Base-by-base conservation (phyloP, 768 basidiomycete species). In the Tephrocybe sp. region DNA sequence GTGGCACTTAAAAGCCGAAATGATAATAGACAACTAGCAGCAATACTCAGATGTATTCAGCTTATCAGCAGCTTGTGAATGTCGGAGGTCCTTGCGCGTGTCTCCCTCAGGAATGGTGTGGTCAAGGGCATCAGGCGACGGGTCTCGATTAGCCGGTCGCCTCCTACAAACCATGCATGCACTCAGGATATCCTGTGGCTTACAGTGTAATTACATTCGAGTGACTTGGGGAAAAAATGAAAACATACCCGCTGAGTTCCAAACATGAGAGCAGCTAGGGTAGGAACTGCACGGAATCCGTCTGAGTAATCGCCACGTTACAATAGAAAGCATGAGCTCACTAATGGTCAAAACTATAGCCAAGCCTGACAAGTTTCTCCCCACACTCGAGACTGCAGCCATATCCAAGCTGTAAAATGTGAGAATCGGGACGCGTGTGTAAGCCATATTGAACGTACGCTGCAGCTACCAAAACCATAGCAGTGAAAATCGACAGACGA, bases 241-340 rank as follows among this genome's bases (percentile, higher is more conserved):
- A 12, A 7, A 48, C 56, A 22, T 25, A 60, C 61, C 25, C 34
- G 47, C 45, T 62, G 61, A 1, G 57, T 55, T 2, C 61, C 61
- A 42, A 60, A 62, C 19, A 53, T 27, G 11, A 62, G 5, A 5
- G 59, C 53, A 16, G 54, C 42, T 4, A 62, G 5, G 10, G 48
- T 52, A 3, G 61, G 59, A 29, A 62, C 57, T 62, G 15, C n/a
- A n/a, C n/a, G n/a, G n/a, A n/a, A 11, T 1, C 13, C 33, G 27
- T 10, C 18, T 22, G 12, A 4, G 15, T 34, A 34, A 34, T 5
- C 37, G 21, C 40, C 1, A 48, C 40, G 15, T 34, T 34, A 15
- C 4, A 15, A 7, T 34, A 7, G 15, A 10, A n/a, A 10, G 15
- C 12, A 10, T 33, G 23, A 1, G 27, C 25, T 31, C 33, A 45